Conservation (phyloP, 768 basidiomycete species). For the Lactifluus pinguis region DNA sequence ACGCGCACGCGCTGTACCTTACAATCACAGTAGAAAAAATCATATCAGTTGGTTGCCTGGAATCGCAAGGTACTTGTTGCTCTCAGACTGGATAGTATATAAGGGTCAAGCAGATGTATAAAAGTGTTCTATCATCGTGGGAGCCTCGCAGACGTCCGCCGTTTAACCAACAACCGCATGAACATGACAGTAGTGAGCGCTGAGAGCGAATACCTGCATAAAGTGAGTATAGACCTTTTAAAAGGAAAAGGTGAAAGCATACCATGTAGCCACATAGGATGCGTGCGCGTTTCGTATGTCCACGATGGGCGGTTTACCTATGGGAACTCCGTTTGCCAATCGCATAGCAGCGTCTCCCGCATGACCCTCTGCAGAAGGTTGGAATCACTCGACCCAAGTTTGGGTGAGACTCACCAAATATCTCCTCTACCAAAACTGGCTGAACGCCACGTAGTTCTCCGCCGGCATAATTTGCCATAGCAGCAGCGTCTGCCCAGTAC, state of each 20-base stretch:
- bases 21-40: neutral
- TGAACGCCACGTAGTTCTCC: slow-evolving; percentile 67
- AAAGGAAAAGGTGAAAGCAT: slow-evolving; percentile 16
- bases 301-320: slow-evolving; percentile 75
- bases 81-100: neutral
- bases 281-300: slow-evolving; percentile 91
- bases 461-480: slow-evolving; percentile 72
- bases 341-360: slow-evolving; percentile 58
- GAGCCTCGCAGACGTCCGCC: slow-evolving; percentile 38
- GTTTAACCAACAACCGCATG: slow-evolving; percentile 50
- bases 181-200: slow-evolving; percentile 82
- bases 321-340: slow-evolving; percentile 64
- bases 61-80: neutral
- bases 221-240: neutral
- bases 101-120: too few relatives aligned
- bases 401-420: slow-evolving; percentile 59
- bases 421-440: slow-evolving; percentile 83
- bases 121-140: slow-evolving; percentile 38
- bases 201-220: slow-evolving; percentile 77
- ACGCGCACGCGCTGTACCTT: neutral
- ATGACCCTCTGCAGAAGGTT: slow-evolving; percentile 61
- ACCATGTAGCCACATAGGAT: slow-evolving; percentile 96
- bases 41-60: neutral
- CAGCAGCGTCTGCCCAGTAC: slow-evolving; percentile 84
- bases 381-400: neutral